Evolutionary conservation across 73 alveolate species (phyloP), one percentile per base, ranked within the genome.

Genomic region (Blepharisma japonicum): DNA sequence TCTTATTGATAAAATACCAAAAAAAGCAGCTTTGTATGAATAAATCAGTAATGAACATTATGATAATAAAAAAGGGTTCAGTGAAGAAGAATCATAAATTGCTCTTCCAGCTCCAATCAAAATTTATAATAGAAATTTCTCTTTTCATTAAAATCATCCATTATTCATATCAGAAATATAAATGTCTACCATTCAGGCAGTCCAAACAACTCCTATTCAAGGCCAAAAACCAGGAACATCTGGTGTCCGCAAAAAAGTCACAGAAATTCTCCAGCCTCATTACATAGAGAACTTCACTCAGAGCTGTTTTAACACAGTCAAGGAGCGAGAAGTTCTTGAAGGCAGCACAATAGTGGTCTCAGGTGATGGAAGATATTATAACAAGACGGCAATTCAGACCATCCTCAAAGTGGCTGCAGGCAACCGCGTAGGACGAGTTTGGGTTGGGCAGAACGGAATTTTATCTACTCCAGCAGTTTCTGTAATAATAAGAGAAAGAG

Each of bases 181-280:
- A 61, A 61, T 61, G 74, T n/a, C 46, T 20, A 9, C 74, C 23
- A 61, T 61, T 18, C 38, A 39, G 14, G 78, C 71, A 42, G 97
- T 91, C 50, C 85, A 77, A 55, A 96, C 99, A 2, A 83, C 86
- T 20, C 95, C 99, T 42, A 91, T 85, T 76, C 77, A 82, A 14
- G 99, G 97, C 84, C 90, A 94, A 88, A 96, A 96, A 78, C 95
- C 98, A 72, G 99, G 99, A 39, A 96, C 99, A n/a, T 85, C 97
- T 71, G 99, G 99, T 50, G 91, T 96, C 71, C 83, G 99, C 39
- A 96, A 96, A 89, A 96, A 91, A 84, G 99, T 96, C 68, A 78
- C 81, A 54, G 98, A 90, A 45, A 92, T 89, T 71, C 78, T 80
- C 68, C 89, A 86, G 83, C 83, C 87, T 39, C 79, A 92, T 74